Evolutionary conservation across 2,329 filamentous ascomycete genomes (phyloP).

Genomic region (Colletotrichum somersetense): DNA sequence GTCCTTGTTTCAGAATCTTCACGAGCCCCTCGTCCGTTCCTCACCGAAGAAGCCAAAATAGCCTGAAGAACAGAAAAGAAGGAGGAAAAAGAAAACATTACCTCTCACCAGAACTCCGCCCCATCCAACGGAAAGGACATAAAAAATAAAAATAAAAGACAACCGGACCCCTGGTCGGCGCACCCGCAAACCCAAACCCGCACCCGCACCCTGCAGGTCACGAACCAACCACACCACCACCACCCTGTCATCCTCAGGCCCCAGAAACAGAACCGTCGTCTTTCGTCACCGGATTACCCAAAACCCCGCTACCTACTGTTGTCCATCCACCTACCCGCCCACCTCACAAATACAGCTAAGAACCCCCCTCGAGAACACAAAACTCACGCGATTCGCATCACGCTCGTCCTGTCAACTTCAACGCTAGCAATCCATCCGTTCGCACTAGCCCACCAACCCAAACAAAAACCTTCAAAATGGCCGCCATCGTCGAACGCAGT

Average conservation of each 20-base stretch:
- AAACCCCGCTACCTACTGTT: constrained; percentile 39
- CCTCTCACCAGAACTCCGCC: too few species aligned
- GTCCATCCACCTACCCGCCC: constrained; percentile 13
- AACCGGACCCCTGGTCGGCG: constrained; percentile 22
- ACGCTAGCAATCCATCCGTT: background rate
- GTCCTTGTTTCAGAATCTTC: constrained; percentile 39
- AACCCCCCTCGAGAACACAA: constrained; percentile 10
- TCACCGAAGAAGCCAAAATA: background rate
- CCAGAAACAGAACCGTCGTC: constrained; percentile 21
- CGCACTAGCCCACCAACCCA: constrained; percentile 1
- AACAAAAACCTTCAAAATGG: constrained; percentile 52
- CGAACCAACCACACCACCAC: constrained; percentile 33
- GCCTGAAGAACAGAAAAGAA: background rate
- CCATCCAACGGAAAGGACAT: too few species aligned
- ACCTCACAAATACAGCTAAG: background rate
- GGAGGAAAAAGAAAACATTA: background rate
- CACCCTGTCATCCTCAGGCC: constrained; percentile 17
- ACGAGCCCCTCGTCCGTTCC: constrained; percentile 24
- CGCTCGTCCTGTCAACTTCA: constrained; percentile 13
- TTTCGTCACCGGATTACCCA: constrained; percentile 38
- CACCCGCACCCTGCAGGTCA: constrained; percentile 40
- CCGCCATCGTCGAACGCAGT: constrained; percentile 54
- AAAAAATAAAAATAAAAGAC: background rate
- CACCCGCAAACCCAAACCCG: constrained; percentile 20
- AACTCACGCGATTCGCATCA: constrained; percentile 36